phyloP scores from a whole-genome alignment of 1,284 basidiomycete genomes.

The Melampsora larici-populina region DNA sequence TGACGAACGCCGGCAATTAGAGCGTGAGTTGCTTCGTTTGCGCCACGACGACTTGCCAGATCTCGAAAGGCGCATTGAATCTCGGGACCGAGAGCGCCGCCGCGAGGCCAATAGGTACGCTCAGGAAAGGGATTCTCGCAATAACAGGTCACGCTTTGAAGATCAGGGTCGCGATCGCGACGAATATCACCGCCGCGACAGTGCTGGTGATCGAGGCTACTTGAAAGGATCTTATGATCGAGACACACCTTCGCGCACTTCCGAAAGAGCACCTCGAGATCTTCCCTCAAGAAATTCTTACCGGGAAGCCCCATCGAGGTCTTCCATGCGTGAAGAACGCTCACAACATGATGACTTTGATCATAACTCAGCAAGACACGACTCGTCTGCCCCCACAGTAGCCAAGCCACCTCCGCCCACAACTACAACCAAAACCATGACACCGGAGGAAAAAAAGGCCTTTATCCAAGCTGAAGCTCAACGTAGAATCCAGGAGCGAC shows the following conservation, averaged over 20 bases:
- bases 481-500: conserved; percentile 77
- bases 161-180: conserved; percentile 54
- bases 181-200: conserved; percentile 29
- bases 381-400: conserved; percentile 53
- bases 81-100: conserved; percentile 73
- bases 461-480: conserved; percentile 79
- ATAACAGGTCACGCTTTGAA: conserved; percentile 60
- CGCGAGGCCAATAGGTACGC: conserved; percentile 61
- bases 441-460: conserved; percentile 75
- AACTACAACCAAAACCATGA: conserved; percentile 68
- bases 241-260: conserved; percentile 46
- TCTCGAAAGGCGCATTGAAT: conserved; percentile 78
- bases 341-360: conserved; percentile 49
- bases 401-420: conserved; percentile 57
- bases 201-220: conserved; percentile 52
- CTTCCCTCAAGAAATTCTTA: conserved; percentile 53
- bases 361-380: conserved; percentile 40
- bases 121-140: conserved; percentile 76
- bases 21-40: conserved; percentile 79
- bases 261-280: conserved; percentile 23
- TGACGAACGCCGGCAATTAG: conserved; percentile 78
- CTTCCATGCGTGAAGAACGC: conserved; percentile 51
- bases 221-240: conserved; percentile 56
- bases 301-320: conserved; percentile 54
- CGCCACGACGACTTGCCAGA: conserved; percentile 90